Percentiles rank a stretch among this genome's conserved stretches.
These are phyloP conservation scores for Vinca major DNA, from an alignment of 305 asterid genomes.

Conservation along the genomic window DNA sequence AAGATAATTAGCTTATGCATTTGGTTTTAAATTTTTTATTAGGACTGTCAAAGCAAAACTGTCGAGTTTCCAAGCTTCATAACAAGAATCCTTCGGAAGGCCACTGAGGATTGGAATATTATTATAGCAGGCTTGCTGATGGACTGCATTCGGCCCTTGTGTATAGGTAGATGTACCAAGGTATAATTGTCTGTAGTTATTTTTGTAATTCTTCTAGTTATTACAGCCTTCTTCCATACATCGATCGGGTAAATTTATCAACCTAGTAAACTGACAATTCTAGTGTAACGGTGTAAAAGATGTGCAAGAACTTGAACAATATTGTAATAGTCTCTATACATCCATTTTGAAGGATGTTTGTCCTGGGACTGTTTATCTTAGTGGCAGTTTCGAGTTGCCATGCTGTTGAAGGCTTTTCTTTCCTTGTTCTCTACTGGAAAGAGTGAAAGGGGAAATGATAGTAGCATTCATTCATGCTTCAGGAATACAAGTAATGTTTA, in stretches of 20 bases:
- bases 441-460: background rate
- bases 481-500: background rate
- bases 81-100: background rate
- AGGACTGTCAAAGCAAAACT: slow-evolving; percentile 7
- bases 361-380: background rate
- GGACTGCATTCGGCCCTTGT: slow-evolving; percentile 8
- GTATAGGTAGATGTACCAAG: slow-evolving; percentile 9
- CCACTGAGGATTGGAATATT: background rate
- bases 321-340: background rate
- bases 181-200: slow-evolving; percentile 8
- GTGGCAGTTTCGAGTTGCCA: too few species aligned
- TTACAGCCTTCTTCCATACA: background rate
- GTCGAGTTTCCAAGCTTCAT: background rate
- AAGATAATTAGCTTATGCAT: background rate
- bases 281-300: background rate
- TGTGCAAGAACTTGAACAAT: background rate
- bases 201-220: slow-evolving; percentile 1
- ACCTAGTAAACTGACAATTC: background rate
- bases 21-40: slow-evolving; percentile 6
- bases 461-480: too few species aligned
- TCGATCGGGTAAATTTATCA: background rate
- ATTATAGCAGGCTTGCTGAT: slow-evolving; percentile 11
- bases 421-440: background rate
- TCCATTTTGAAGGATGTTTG: background rate
- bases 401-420: background rate